Base-by-base conservation (phyloP, 805 yeast genomes). In the Hanseniaspora vineae region DNA sequence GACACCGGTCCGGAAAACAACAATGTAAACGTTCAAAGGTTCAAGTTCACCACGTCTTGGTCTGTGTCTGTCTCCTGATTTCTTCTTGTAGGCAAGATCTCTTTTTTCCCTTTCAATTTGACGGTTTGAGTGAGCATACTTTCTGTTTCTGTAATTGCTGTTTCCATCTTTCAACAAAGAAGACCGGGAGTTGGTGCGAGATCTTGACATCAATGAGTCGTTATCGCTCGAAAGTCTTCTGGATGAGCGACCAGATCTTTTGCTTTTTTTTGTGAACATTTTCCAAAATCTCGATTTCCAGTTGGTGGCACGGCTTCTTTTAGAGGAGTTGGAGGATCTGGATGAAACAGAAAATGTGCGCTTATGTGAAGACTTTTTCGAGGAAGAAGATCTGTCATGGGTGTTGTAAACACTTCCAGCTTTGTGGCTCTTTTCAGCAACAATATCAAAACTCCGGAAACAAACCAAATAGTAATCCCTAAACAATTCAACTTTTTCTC, bases 401-500 rank as follows among this genome's bases (percentile, higher is more conserved):
- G 17, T 44, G 18, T 46, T 50, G 39, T 46, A 44, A 17, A 44
- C 42, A 23, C 44, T 11, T 23, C 46, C 15, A 18, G 39, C 14
- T 23, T 17, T 35, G 35, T 32, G 42, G 8, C 20, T 19, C 50
- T 80, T 75, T 58, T 84, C 92, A 51, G 83, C 82, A 13, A 82
- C 86, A 46, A 89, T 81, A 61, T 82, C 89, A 62, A 84, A 83
- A 17, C 86, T 76, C 42, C 90, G 72, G 65, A 92, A 92, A 68
- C 97, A 88, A 31, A 92, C 84, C 55, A 90, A 79, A 62, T 90
- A 92, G 64, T 90, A 90, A 53, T 84, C 84, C 58, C 84, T 81
- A 68, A 90, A 90, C 33, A 92, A 65, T 65, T 90, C 98, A 18
- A 90, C 96, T 60, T 90, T 90, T 62, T 90, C 98, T 54, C 97